Conservation (phyloP, 306 rosid genomes). For the Delonix regia region DNA sequence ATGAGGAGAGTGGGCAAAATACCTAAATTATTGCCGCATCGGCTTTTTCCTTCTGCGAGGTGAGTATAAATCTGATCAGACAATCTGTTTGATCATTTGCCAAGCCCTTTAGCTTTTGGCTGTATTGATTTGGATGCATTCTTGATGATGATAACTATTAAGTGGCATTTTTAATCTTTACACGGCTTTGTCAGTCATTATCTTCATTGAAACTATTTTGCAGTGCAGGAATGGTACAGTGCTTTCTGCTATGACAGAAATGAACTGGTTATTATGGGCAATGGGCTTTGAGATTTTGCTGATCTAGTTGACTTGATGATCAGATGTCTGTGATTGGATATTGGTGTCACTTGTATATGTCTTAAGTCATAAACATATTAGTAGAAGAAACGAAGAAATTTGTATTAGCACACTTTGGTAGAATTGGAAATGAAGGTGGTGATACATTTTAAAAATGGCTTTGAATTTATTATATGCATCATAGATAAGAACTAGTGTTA, state of each 20-base stretch:
- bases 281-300: neutral
- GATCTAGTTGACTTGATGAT: neutral
- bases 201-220: neutral
- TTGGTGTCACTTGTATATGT: neutral
- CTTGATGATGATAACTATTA: slow-evolving; percentile 13
- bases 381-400: neutral
- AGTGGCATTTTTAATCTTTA: neutral
- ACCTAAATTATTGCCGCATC: slow-evolving; percentile 92
- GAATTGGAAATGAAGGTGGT: neutral
- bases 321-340: neutral
- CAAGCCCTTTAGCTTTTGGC: slow-evolving; percentile 12
- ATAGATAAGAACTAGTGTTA: slow-evolving; percentile 3
- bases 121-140: slow-evolving; percentile 28
- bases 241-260: neutral
- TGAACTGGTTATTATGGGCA: neutral
- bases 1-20: slow-evolving; percentile 96
- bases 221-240: neutral
- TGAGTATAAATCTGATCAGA: slow-evolving; percentile 45
- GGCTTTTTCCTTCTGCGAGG: slow-evolving; percentile 97
- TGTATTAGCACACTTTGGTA: neutral
- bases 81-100: neutral
- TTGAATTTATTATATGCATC: neutral
- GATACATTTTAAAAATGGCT: neutral
- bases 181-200: neutral
- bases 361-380: neutral